These are phyloP conservation scores for Mortierella sp. DNA, from an alignment of 371 early-diverging fungal species.

Conservation along the genomic window DNA sequence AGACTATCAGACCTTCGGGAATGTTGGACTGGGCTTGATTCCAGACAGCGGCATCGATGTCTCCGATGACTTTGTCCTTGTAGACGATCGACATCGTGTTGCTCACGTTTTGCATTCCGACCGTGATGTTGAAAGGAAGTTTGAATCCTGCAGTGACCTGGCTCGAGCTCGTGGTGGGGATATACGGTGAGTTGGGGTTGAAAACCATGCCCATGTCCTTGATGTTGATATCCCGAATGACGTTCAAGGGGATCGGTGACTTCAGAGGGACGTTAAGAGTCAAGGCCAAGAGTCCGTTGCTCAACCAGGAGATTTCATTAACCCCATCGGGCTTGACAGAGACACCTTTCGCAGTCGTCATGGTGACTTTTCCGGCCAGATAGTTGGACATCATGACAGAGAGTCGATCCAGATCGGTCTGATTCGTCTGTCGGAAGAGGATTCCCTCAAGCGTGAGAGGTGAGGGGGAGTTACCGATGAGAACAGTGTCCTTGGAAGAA, in stretches of 20 bases:
- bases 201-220: constrained; percentile 68
- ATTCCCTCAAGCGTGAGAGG: constrained; percentile 40
- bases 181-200: constrained; percentile 57
- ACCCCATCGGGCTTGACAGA: constrained; percentile 70
- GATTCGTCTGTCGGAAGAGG: constrained; percentile 61
- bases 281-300: constrained; percentile 65
- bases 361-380: constrained; percentile 62
- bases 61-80: constrained; percentile 56
- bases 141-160: constrained; percentile 63
- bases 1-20: constrained; percentile 57
- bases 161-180: constrained; percentile 62
- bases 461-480: constrained; percentile 59
- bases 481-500: constrained; percentile 61
- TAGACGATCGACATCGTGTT: constrained; percentile 53
- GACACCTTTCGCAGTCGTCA: constrained; percentile 66
- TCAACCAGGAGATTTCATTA: constrained; percentile 64
- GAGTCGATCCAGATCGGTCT: constrained; percentile 58
- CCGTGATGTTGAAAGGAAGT: constrained; percentile 70
- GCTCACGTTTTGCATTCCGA: constrained; percentile 64
- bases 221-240: constrained; percentile 65
- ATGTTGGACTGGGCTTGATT: constrained; percentile 59
- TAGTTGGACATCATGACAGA: constrained; percentile 66
- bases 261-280: constrained; percentile 64
- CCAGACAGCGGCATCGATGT: constrained; percentile 57
- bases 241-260: constrained; percentile 57